Percentiles rank a stretch among this genome's conserved stretches.
phyloP scores from a whole-genome alignment of 306 rosid species.

The Ormosia emarginata region DNA sequence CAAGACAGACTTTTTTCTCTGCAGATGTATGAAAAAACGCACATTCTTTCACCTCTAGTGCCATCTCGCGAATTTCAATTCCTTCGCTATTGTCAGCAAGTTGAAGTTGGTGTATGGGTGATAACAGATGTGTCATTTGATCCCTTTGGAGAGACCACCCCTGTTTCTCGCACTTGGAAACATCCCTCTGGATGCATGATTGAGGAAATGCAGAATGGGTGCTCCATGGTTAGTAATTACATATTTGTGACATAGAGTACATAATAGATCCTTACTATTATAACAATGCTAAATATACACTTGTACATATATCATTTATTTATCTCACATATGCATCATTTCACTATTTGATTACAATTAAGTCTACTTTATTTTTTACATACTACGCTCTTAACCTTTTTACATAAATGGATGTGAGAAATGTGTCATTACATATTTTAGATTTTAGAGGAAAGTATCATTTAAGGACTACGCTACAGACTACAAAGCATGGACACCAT shows the following conservation, averaged over 20 bases:
- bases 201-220: slow-evolving; percentile 48
- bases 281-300: neutral
- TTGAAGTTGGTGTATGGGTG: slow-evolving; percentile 49
- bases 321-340: too few relatives aligned
- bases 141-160: neutral
- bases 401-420: neutral
- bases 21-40: slow-evolving; percentile 74
- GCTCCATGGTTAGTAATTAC: slow-evolving; percentile 46
- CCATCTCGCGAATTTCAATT: slow-evolving; percentile 50
- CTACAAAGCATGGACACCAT: too few relatives aligned
- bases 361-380: neutral
- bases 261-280: neutral
- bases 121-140: slow-evolving; percentile 59
- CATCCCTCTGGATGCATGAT: slow-evolving; percentile 83
- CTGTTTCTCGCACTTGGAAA: slow-evolving; percentile 39
- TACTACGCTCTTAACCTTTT: too few relatives aligned
- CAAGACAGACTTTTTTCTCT: neutral
- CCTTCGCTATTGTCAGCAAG: slow-evolving; percentile 58
- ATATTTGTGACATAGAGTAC: neutral
- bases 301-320: too few relatives aligned
- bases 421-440: neutral
- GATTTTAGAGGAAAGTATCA: neutral
- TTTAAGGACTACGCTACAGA: too few relatives aligned
- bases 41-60: slow-evolving; percentile 65
- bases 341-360: too few relatives aligned